phyloP scores from a whole-genome alignment of 2,329 filamentous ascomycete species.

The Magnaporthiopsis incrustans region DNA sequence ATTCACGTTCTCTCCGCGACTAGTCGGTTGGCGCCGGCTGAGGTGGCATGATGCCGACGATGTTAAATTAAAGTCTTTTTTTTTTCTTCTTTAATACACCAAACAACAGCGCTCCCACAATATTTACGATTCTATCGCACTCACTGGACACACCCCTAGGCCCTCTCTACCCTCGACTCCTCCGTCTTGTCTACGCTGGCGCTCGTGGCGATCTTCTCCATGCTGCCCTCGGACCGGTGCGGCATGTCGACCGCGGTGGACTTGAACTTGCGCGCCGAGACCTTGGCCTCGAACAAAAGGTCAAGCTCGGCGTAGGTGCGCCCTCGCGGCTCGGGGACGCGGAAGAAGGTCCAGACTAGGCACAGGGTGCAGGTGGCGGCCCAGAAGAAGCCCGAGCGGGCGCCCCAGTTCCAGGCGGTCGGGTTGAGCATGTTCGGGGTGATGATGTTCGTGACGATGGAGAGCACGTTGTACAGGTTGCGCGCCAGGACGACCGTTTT shows the following conservation, averaged over 20 bases:
- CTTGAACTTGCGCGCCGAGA: conserved; percentile 14
- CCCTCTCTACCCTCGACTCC: neutral
- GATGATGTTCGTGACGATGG: conserved; percentile 32
- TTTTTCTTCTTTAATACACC: too few relatives aligned
- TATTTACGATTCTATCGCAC: neutral
- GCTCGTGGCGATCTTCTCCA: neutral
- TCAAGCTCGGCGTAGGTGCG: conserved; percentile 12
- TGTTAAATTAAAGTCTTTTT: too few relatives aligned
- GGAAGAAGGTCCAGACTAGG: conserved; percentile 42
- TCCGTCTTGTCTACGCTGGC: neutral
- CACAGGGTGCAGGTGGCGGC: conserved; percentile 32
- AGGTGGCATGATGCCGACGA: neutral
- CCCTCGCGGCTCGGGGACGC: conserved; percentile 34
- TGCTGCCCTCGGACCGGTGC: neutral
- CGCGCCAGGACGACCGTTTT: conserved; percentile 38
- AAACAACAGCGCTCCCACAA: neutral
- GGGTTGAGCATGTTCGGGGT: conserved; percentile 28
- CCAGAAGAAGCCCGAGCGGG: conserved; percentile 36
- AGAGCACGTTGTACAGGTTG: conserved; percentile 33
- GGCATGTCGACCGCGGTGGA: neutral
- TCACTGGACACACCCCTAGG: neutral
- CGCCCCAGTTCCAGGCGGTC: conserved; percentile 28
- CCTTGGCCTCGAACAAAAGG: conserved; percentile 19
- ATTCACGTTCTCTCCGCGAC: neutral
- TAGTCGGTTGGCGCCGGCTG: neutral